Base-by-base conservation (phyloP, 169 alveolate species). In the Eimeria nieschulzi region DNA sequence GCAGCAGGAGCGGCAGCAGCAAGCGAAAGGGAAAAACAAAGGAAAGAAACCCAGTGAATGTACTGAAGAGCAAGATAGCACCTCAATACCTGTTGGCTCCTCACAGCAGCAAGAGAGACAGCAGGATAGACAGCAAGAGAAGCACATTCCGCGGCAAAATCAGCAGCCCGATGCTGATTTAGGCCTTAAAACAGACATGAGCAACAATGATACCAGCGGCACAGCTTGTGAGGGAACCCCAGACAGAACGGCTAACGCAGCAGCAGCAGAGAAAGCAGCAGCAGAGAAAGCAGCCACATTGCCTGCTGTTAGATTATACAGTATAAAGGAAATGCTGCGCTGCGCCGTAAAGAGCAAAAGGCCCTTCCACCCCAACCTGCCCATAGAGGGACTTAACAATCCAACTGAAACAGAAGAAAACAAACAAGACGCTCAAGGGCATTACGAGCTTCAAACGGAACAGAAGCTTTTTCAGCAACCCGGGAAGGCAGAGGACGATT, bases 291-390 rank as follows among this genome's bases (percentile, higher is more conserved):
- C 66, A 59, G 66, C 66, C 13, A 17, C 66, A 17, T 13, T 2
- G 21, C 6, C 66, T 13, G 66, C 66, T 13, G 66, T 5, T 25
- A 66, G 26, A 66, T 17, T 66, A 17, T 66, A 66, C 75, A 66
- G 39, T 5, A 66, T 66, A 9, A 5, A 66, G 75, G 33, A 66
- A 51, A 66, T 66, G 26, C 15, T 66, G 75, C n/a, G 26, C 13
- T 8, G 7, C 26, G 75, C 75, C 9, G 75, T 66, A 17, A 66
- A 66, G 26, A 66, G 75, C 75, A 17, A 66, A 25, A 66, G 75
- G 75, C 75, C 75, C 75, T 66, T 66, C 75, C 75, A 66, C 75
- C 46, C 75, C 21, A 9, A 5, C 21, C 39, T 66, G 21, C 75
- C 75, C 33, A 12, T 66, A 17, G 75, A 66, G 75, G 75, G 21